Evolutionary conservation across 2,329 filamentous ascomycete species (phyloP).

Genomic region (Fonsecaea multimorphosa): DNA sequence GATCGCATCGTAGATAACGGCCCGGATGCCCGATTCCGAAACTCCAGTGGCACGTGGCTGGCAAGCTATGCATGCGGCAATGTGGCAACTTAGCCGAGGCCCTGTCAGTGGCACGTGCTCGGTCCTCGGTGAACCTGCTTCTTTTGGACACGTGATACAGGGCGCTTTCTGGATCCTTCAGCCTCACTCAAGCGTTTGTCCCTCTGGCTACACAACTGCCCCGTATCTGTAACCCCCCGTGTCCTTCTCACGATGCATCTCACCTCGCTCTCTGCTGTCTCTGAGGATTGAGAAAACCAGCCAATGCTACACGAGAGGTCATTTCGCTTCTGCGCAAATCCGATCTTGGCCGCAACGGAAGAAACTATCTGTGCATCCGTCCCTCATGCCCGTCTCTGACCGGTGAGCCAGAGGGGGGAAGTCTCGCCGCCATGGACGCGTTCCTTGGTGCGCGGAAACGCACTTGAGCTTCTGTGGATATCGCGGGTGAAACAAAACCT

Average conservation of each 20-base stretch:
- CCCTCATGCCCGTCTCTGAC: not conserved
- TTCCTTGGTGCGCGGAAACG: not conserved
- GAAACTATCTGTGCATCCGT: not conserved
- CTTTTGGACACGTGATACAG: not conserved
- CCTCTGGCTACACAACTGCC: not conserved
- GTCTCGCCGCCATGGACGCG: not conserved
- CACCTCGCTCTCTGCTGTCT: not conserved
- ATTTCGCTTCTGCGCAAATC: not conserved
- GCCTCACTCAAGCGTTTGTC: not conserved
- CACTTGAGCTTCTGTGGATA: too few relatives aligned
- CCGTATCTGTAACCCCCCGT: not conserved
- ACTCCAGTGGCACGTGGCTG: not conserved
- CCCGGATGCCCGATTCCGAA: not conserved
- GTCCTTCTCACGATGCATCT: not conserved
- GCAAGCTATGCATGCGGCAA: not conserved
- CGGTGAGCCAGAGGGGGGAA: not conserved
- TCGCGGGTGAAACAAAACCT: not conserved
- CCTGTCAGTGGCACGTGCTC: not conserved
- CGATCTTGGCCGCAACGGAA: not conserved
- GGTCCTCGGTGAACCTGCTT: not conserved
- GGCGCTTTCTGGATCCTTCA: not conserved
- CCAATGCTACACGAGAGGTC: not conserved
- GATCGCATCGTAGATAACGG: not conserved
- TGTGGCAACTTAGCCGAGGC: not conserved
- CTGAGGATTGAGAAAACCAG: not conserved